Conservation (phyloP, 163 green algal species). For the Coccomyxa subellipsoidea region DNA sequence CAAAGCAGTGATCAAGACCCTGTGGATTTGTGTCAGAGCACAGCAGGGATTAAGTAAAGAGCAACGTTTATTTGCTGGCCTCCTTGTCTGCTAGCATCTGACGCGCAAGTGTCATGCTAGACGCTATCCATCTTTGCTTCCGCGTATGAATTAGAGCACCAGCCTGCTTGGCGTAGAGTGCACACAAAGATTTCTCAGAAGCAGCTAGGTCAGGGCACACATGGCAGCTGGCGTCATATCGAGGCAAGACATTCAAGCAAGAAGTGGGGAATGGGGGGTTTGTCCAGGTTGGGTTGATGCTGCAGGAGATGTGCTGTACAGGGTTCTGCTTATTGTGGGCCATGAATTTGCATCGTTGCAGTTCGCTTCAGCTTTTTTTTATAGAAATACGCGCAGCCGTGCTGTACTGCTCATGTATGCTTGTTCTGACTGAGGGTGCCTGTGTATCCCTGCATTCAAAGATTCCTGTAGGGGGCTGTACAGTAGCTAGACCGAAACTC, state of each 20-base stretch:
- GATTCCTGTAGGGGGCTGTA: not conserved
- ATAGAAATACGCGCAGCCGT: not conserved
- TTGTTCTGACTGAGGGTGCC: not conserved
- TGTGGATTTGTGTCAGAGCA: too few relatives aligned
- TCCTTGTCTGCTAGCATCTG: too few relatives aligned
- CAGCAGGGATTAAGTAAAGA: too few relatives aligned
- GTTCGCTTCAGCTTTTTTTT: not conserved
- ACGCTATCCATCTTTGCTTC: too few relatives aligned
- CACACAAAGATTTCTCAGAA: not conserved
- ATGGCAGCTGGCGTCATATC: not conserved
- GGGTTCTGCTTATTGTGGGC: not conserved
- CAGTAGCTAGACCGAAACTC: not conserved
- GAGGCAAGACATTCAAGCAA: not conserved
- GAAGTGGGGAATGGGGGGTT: not conserved
- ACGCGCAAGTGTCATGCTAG: too few relatives aligned
- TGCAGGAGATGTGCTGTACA: not conserved
- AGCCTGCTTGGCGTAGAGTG: not conserved
- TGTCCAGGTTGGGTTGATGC: too few relatives aligned
- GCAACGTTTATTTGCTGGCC: too few relatives aligned
- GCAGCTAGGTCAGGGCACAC: not conserved
- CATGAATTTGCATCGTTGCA: not conserved
- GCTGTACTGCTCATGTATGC: conserved; percentile 6
- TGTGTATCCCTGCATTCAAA: not conserved
- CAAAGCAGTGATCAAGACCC: too few relatives aligned
- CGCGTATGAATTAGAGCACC: too few relatives aligned